Percentiles rank a stretch among this genome's conserved stretches.
These are phyloP conservation scores for Magnolia changhungtana DNA, from an alignment of 164 flowering plant species.

Conservation along the genomic window DNA sequence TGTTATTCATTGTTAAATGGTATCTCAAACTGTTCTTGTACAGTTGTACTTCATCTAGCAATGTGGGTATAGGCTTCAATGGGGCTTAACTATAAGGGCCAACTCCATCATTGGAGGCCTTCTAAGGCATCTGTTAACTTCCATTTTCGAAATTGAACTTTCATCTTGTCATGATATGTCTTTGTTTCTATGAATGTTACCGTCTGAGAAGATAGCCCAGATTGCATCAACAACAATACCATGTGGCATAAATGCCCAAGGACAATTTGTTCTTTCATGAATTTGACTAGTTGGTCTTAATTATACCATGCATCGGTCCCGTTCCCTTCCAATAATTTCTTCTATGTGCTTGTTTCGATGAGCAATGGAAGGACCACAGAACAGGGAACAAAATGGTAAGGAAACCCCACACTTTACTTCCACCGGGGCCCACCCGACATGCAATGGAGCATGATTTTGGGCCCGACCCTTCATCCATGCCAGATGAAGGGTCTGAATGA, in stretches of 20 bases:
- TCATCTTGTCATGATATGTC: neutral
- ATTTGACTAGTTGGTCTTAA: neutral
- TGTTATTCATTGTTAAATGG: neutral
- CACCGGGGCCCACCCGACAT: too few species aligned
- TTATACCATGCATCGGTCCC: too few species aligned
- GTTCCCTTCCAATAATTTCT: too few species aligned
- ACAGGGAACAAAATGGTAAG: too few species aligned
- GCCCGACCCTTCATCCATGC: too few species aligned
- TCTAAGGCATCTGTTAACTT: neutral
- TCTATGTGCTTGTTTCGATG: too few species aligned
- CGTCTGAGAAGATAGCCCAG: neutral
- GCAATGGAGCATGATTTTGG: too few species aligned
- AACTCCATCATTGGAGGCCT: neutral
- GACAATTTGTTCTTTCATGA: neutral
- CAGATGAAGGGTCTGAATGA: too few species aligned
- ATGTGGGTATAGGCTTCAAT: neutral
- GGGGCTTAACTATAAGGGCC: neutral
- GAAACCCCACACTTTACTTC: too few species aligned
- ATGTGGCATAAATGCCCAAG: neutral
- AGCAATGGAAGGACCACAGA: too few species aligned
- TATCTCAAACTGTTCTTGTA: neutral
- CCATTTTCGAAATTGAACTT: neutral
- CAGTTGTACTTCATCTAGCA: neutral
- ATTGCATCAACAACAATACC: too few species aligned
- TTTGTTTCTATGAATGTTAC: neutral